These are phyloP conservation scores for Kwoniella bestiolae DNA, from an alignment of 768 basidiomycete genomes.

Conservation along the genomic window DNA sequence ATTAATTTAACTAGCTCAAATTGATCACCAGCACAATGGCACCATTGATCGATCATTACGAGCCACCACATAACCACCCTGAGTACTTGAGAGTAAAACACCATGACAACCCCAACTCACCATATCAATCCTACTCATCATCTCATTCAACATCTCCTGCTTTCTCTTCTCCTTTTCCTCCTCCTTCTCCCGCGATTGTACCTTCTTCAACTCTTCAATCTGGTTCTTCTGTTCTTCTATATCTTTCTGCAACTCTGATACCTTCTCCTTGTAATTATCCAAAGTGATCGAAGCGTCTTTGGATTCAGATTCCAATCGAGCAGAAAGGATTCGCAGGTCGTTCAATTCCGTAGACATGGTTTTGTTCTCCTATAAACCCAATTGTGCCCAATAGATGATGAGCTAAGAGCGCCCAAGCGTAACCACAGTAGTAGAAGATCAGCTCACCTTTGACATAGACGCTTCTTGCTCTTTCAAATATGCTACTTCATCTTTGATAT, in stretches of 20 bases:
- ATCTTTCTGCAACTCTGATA: constrained; percentile 75
- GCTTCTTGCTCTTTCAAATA: constrained; percentile 92
- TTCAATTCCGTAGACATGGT: constrained; percentile 89
- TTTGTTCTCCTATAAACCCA: constrained; percentile 77
- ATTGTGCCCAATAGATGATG: neutral
- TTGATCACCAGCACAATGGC: no score
- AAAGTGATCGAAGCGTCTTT: constrained; percentile 91
- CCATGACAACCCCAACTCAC: no score
- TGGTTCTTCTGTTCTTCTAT: constrained; percentile 59
- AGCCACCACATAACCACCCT: no score
- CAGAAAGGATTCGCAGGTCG: constrained; percentile 87
- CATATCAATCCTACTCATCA: constrained; percentile 99
- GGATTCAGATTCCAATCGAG: constrained; percentile 91
- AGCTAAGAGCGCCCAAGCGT: no score
- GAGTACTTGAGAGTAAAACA: no score
- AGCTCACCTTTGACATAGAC: constrained; percentile 70
- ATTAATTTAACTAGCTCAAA: no score
- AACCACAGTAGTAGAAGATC: neutral
- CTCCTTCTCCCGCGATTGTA: constrained; percentile 80
- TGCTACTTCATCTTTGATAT: constrained; percentile 82
- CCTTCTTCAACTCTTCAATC: constrained; percentile 83
- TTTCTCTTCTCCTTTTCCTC: constrained; percentile 99
- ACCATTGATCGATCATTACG: no score
- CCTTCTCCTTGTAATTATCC: constrained; percentile 95
- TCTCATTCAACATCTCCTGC: constrained; percentile 97